Percentiles rank a stretch among this genome's conserved stretches.
Conservation (phyloP, 768 basidiomycete species). For the Mycena venus region DNA sequence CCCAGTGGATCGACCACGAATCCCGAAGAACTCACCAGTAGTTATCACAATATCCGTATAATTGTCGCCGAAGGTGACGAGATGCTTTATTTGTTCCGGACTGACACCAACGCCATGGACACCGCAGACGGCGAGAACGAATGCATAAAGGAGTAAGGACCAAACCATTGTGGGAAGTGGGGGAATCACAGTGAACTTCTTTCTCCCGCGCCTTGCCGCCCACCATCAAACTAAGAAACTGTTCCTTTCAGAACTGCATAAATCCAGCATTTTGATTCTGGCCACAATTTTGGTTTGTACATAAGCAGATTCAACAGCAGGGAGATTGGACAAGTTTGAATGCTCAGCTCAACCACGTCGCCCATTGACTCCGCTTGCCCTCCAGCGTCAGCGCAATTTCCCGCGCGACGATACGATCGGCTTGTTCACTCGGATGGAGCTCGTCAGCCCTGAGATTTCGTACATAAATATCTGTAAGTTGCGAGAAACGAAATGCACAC, state of each 20-base stretch:
- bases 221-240: too few species aligned
- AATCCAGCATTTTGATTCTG: too few species aligned
- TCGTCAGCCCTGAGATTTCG: slow-evolving; percentile 62
- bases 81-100: slow-evolving; percentile 67
- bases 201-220: too few species aligned
- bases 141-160: background rate
- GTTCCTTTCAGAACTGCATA: too few species aligned
- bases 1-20: too few species aligned
- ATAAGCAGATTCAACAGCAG: too few species aligned
- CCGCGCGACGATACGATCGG: slow-evolving; percentile 65
- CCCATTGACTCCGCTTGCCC: slow-evolving; percentile 59
- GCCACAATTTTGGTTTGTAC: too few species aligned
- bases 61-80: slow-evolving; percentile 79
- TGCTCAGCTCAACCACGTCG: slow-evolving; percentile 61
- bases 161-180: slow-evolving; percentile 6
- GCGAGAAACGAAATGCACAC: slow-evolving; percentile 27
- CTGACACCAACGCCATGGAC: slow-evolving; percentile 40
- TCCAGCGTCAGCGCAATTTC: slow-evolving; percentile 63
- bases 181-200: too few species aligned
- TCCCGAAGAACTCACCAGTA: slow-evolving; percentile 25
- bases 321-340: too few species aligned
- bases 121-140: background rate
- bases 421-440: slow-evolving; percentile 72
- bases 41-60: slow-evolving; percentile 67
- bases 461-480: slow-evolving; percentile 20